A percentile compares a stretch with the other conserved stretches of the same genome.
Conservation (phyloP, 2,329 filamentous ascomycete species). For the Fusarium praegraminearum region DNA sequence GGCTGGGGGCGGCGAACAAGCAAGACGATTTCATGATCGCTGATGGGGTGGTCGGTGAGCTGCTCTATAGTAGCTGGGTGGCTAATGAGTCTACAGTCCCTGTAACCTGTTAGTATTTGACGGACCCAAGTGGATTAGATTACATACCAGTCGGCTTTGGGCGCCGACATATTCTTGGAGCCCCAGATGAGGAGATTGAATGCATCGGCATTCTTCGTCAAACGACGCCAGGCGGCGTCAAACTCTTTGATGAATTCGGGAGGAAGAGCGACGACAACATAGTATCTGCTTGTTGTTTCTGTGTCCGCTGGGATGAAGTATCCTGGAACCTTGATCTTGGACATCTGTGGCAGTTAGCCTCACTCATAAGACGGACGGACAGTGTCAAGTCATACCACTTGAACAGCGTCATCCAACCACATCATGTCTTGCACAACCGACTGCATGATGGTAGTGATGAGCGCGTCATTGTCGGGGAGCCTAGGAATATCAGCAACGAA, state of each 20-base stretch:
- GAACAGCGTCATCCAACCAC: conserved; percentile 5
- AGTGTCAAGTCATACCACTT: not conserved
- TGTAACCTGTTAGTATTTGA: not conserved
- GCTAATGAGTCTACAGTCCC: not conserved
- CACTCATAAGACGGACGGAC: too few relatives aligned
- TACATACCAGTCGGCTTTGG: not conserved
- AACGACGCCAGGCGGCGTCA: not conserved
- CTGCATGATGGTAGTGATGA: conserved; percentile 13
- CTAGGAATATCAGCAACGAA: not conserved
- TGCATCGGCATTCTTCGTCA: not conserved
- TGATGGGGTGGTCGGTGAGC: not conserved
- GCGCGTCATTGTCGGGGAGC: conserved; percentile 1
- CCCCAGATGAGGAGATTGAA: not conserved
- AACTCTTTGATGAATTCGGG: not conserved
- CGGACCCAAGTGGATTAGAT: not conserved
- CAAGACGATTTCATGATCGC: not conserved
- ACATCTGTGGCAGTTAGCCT: not conserved
- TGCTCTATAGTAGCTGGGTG: not conserved
- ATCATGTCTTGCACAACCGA: conserved; percentile 17
- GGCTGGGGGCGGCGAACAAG: not conserved
- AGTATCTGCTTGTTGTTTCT: not conserved
- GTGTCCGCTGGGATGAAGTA: not conserved
- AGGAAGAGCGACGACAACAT: not conserved
- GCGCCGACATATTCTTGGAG: not conserved
- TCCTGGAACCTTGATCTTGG: not conserved